A percentile compares a stretch with the other conserved stretches of the same genome.
Evolutionary conservation across 768 basidiomycete genomes (phyloP).

Genomic region (Mycena galopus): DNA sequence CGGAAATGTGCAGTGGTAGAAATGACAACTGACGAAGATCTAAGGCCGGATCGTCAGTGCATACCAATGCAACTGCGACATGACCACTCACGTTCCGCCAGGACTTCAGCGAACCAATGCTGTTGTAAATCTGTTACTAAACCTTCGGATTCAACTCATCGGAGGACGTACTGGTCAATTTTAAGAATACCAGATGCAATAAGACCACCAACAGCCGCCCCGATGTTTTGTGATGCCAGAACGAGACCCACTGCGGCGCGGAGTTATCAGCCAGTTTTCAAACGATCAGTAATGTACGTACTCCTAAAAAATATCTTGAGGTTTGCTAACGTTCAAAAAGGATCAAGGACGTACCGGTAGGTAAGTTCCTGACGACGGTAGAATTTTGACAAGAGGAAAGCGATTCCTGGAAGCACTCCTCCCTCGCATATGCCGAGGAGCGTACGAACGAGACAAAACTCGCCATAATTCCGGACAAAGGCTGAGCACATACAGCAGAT

Average conservation of each 20-base stretch:
- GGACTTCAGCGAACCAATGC: slow-evolving; percentile 10
- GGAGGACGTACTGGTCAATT: slow-evolving; percentile 14
- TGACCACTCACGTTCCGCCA: slow-evolving; percentile 15
- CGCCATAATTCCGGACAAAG: slow-evolving; percentile 14
- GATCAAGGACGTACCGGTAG: not conserved
- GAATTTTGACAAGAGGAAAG: slow-evolving; percentile 16
- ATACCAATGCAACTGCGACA: not conserved
- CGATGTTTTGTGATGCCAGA: slow-evolving; percentile 13
- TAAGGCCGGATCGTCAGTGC: not conserved
- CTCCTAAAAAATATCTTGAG: slow-evolving; percentile 6
- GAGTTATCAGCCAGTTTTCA: not conserved
- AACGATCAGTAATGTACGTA: slow-evolving; percentile 1
- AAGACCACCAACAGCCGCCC: slow-evolving; percentile 7
- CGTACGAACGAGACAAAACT: slow-evolving; percentile 17
- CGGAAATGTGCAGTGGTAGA: not conserved
- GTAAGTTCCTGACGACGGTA: slow-evolving; percentile 18
- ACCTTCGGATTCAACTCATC: not conserved
- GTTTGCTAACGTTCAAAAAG: not conserved
- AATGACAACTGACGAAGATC: slow-evolving; percentile 10
- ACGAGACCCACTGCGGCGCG: slow-evolving; percentile 10
- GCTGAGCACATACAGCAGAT: slow-evolving; percentile 21
- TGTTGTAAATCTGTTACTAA: slow-evolving; percentile 3
- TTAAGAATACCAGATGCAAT: slow-evolving; percentile 19
- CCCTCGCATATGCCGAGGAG: slow-evolving; percentile 14
- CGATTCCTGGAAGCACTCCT: slow-evolving; percentile 19